These are phyloP conservation scores for Fraxinus excelsior DNA, from an alignment of 257 asterid species.

Conservation along the genomic window DNA sequence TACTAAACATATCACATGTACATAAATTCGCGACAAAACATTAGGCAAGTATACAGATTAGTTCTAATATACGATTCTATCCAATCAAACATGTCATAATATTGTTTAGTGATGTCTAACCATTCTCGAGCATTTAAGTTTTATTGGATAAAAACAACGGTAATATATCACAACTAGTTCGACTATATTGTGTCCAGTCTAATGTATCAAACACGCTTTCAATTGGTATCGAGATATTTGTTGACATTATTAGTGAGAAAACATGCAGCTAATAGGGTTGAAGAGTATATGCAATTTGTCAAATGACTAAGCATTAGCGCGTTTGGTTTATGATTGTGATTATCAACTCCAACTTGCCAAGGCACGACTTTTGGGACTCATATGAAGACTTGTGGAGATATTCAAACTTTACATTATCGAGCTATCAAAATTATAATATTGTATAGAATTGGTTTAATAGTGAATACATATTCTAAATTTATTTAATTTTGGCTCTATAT, in stretches of 20 bases:
- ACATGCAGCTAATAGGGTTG: constrained; percentile 3
- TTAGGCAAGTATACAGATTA: not conserved
- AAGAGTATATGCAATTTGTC: constrained; percentile 20
- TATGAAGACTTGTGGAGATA: constrained; percentile 4
- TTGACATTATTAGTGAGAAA: constrained; percentile 9
- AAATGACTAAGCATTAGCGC: constrained; percentile 33
- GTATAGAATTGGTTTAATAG: not conserved
- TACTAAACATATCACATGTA: not conserved
- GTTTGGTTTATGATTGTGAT: constrained; percentile 16
- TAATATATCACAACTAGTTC: not conserved
- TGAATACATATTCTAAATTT: too few relatives aligned
- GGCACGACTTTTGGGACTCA: constrained; percentile 16
- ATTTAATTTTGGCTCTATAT: not conserved
- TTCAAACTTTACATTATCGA: constrained; percentile 11
- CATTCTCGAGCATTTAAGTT: not conserved
- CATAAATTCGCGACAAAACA: not conserved
- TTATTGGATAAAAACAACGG: not conserved
- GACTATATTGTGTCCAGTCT: not conserved
- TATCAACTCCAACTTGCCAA: constrained; percentile 17
- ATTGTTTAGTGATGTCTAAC: not conserved
- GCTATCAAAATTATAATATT: not conserved
- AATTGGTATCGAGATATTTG: not conserved
- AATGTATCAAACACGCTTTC: not conserved
- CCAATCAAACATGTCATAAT: not conserved
- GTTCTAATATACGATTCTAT: not conserved